Evolutionary conservation across 2,329 filamentous ascomycete genomes (phyloP), one percentile per base, ranked within the genome.

Genomic region (Microdochium trichocladiopsis): DNA sequence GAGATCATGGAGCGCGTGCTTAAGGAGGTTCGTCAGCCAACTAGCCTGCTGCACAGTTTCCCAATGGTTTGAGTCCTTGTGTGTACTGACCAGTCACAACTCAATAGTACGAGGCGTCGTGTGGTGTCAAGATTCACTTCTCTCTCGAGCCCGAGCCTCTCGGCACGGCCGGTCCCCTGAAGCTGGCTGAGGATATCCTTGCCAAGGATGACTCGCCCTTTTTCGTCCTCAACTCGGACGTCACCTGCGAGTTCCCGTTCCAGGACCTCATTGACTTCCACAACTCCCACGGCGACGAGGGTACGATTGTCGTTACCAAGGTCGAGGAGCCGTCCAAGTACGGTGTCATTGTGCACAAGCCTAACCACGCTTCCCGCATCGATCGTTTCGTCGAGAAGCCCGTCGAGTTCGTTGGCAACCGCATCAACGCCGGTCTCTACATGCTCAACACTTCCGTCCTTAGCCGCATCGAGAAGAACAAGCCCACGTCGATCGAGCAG

Each of bases 381-480:
- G 94, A 99, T 74, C 91, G 94, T 61, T 99, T 99, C 76, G 94
- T 99, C 61, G 93, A 99, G 83, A 99, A 99, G 81, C 93, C 93
- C 36, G 90, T 97, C 68, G 90, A 97, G 75, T 97, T 96, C 68
- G 93, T 97, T 53, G 93, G 93, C 64, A 97, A 97, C 82, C 88
- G 93, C 60, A 97, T 97, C 81, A 97, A 97, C 66, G 94, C 93
- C 61, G 94, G 94, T 74, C 90, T 97, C 74, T 97, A 97, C 79
- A 95, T 97, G 64, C 80, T 97, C 65, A 97, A 96, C 79, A 91
- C 92, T 49, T 91, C 87, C 50, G 84, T 97, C 41, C 83, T 99
- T 55, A 78, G 86, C 60, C 88, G 93, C 69, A 97, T 99, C 66
- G 93, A 97, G 72, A 85, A 97, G 59, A 67, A 67, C 57, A 90